phyloP scores from a whole-genome alignment of 108 stramenopile species.

The Stephanodiscus triporus region DNA sequence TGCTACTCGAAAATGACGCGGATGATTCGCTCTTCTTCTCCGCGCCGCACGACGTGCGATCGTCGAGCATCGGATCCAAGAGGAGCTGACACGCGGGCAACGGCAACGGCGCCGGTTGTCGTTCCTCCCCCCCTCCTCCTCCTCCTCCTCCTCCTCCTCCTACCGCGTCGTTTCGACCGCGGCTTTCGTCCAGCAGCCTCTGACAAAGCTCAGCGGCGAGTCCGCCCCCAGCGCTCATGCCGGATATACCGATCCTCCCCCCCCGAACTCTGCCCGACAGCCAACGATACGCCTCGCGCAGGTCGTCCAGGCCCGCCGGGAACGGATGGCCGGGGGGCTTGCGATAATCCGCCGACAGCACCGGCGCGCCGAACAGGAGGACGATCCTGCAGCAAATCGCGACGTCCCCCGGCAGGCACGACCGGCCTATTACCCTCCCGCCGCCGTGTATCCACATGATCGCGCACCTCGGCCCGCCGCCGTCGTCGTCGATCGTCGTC shows the following conservation, averaged over 20 bases:
- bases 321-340: slow-evolving; percentile 28
- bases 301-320: slow-evolving; percentile 44
- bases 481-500: not conserved
- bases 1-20: too few species aligned
- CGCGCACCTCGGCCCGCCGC: not conserved
- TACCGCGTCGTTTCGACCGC: not conserved
- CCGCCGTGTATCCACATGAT: slow-evolving; percentile 29
- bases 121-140: not conserved
- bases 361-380: slow-evolving; percentile 13
- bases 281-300: slow-evolving; percentile 30
- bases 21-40: too few species aligned
- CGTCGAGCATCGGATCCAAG: slow-evolving; percentile 44
- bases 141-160: not conserved
- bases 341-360: slow-evolving; percentile 20
- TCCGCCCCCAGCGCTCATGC: slow-evolving; percentile 44
- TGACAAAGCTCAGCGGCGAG: slow-evolving; percentile 44
- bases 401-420: not conserved
- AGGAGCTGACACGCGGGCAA: slow-evolving; percentile 34
- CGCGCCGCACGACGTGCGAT: slow-evolving; percentile 23
- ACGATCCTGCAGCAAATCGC: not conserved
- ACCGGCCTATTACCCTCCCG: slow-evolving; percentile 19
- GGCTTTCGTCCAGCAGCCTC: slow-evolving; percentile 29
- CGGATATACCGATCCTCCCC: slow-evolving; percentile 22
- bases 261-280: slow-evolving; percentile 2
- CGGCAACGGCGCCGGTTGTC: not conserved